These are phyloP conservation scores for Calonectria fujianensis DNA, from an alignment of 2,329 filamentous ascomycete species.

Conservation along the genomic window DNA sequence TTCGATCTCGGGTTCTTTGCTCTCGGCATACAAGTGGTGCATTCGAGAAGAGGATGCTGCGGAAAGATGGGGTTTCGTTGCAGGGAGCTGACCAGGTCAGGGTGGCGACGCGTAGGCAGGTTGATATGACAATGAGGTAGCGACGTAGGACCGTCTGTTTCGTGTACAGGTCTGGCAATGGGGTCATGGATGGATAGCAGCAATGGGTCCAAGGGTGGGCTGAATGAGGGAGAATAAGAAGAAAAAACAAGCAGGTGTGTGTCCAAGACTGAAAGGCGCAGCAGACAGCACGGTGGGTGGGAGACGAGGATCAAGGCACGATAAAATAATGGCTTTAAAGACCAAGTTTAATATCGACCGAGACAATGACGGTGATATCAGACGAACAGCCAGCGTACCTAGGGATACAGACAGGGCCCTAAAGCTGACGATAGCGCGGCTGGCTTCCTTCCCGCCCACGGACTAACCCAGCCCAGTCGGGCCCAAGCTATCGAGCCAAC, in stretches of 20 bases:
- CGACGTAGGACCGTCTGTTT: slow-evolving; percentile 29
- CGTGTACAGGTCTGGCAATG: slow-evolving; percentile 12
- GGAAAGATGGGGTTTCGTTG: slow-evolving; percentile 22
- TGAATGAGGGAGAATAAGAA: background rate
- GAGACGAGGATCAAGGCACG: background rate
- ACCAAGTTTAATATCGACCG: slow-evolving; percentile 20
- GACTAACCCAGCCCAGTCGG: slow-evolving; percentile 12
- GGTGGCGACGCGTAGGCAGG: slow-evolving; percentile 35
- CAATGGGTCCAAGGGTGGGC: background rate
- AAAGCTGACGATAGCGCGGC: slow-evolving; percentile 20
- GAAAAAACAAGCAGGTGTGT: background rate
- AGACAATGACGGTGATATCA: slow-evolving; percentile 34
- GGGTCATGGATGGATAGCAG: slow-evolving; percentile 23
- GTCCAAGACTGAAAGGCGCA: background rate
- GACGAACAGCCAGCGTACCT: slow-evolving; percentile 14
- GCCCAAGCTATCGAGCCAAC: background rate
- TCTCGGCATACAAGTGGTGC: slow-evolving; percentile 14
- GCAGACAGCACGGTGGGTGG: background rate
- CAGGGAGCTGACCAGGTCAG: slow-evolving; percentile 31
- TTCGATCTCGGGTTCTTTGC: slow-evolving; percentile 22
- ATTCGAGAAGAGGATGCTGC: slow-evolving; percentile 19
- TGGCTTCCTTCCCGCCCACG: slow-evolving; percentile 19
- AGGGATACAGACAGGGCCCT: slow-evolving; percentile 17
- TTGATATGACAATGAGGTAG: slow-evolving; percentile 32
- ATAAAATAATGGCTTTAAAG: slow-evolving; percentile 15